phyloP scores from a whole-genome alignment of 2,329 filamentous ascomycete genomes.

The Diaporthe amygdali region DNA sequence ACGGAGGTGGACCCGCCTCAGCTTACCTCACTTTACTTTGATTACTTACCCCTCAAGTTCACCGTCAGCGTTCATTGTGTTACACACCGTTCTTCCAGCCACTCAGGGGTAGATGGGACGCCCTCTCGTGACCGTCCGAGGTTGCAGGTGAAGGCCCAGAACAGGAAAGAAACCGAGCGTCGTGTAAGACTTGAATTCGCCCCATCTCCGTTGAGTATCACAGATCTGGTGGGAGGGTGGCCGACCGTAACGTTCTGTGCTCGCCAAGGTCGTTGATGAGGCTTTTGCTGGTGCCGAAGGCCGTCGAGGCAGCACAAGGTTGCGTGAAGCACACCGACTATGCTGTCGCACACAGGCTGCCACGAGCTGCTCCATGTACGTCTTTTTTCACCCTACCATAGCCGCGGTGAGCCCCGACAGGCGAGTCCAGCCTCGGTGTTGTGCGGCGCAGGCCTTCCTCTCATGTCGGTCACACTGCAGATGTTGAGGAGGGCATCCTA shows the following conservation, averaged over 20 bases:
- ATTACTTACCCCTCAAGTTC: conserved; percentile 12
- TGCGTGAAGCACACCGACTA: background rate
- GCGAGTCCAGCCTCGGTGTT: background rate
- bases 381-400: background rate
- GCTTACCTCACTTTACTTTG: conserved; percentile 3
- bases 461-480: conserved; percentile 15
- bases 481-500: background rate
- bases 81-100: conserved; percentile 4
- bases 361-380: background rate
- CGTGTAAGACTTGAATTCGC: background rate
- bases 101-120: conserved; percentile 2
- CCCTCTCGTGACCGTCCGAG: conserved; percentile 2
- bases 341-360: background rate
- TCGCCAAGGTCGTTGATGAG: background rate
- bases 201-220: background rate
- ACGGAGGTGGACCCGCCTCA: background rate
- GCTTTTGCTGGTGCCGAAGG: background rate
- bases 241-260: background rate
- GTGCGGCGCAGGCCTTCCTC: background rate
- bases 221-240: background rate
- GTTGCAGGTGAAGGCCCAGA: background rate
- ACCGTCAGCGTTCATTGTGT: background rate
- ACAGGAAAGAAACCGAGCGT: background rate
- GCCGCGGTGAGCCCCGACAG: background rate
- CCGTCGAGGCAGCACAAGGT: background rate